Base-by-base conservation (phyloP, 192 early-diverging fungal species). In the Linnemannia hyalina region DNA sequence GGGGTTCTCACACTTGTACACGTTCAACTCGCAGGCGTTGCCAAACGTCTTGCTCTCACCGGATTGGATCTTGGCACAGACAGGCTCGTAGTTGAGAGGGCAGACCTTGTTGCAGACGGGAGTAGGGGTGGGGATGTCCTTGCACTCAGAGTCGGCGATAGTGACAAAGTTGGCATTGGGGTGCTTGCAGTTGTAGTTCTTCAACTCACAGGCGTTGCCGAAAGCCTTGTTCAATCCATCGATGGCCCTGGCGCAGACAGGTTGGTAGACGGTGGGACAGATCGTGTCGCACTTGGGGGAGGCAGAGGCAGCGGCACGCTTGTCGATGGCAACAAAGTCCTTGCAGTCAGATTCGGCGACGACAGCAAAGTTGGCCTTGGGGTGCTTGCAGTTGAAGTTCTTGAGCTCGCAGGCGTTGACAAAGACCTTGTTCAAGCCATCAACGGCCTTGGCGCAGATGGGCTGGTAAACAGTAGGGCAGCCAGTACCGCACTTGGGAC, bases 371-470 rank as follows among this genome's bases (percentile, higher is more conserved):
- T 63, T 63, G 60, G 60, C 60, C 10, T 63, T 29, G 60, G 60
- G 60, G 70, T 71, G 35, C 36, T 40, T 40, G 70, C 70, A 71
- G 70, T 71, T 71, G 40, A 42, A 71, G 70, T 42, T 42, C 23
- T 40, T 40, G 23, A 71, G 40, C 70, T 40, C 36, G 11, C 70
- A 71, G 36, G 22, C 36, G 40, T 71, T 71, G 40, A 40, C 36
- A 42, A 71, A 71, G 36, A n/a, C 23, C 18, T 71, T 71, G 70
- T n/a, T 38, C 35, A 42, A 22, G 7, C 36, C 35, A n/a, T 40
- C 41, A 7, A 40, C 22, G n/a, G 36, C 41, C 70, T 20, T 40
- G 36, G 70, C 40, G 36, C 70, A 71, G 40, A 71, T 40, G 40
- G 70, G 70, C 16, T 40, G 16, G 70, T 71, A 42, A 40, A 71